Percentiles rank a stretch among this genome's conserved stretches.
Evolutionary conservation across 139 green algal genomes (phyloP).

Genomic region (Chlamydomonas urium): DNA sequence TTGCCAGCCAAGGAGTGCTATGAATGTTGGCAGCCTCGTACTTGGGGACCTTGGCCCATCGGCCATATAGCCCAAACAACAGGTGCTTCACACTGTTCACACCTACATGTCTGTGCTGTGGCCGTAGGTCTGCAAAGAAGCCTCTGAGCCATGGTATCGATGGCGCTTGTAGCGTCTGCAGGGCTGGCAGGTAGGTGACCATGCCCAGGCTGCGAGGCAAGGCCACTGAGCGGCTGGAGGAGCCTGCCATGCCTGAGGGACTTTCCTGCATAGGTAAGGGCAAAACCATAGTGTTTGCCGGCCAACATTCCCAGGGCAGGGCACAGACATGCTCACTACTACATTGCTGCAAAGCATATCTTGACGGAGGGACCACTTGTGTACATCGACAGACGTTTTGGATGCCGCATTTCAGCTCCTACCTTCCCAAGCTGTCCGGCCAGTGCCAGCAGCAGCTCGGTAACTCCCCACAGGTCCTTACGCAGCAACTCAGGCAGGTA

Average conservation of each 20-base stretch:
- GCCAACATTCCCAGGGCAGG: neutral
- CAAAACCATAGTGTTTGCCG: neutral
- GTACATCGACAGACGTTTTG: neutral
- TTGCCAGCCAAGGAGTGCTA: neutral
- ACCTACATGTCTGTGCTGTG: slow-evolving; percentile 14
- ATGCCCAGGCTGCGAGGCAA: slow-evolving; percentile 3
- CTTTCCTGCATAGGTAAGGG: neutral
- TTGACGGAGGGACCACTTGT: neutral
- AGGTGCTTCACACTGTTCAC: neutral
- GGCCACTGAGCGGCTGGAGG: neutral
- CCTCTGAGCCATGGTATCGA: slow-evolving; percentile 31
- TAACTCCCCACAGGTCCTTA: slow-evolving; percentile 1
- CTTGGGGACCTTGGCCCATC: neutral
- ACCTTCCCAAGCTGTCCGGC: slow-evolving; percentile 19
- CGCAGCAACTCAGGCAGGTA: neutral
- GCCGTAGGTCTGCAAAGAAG: slow-evolving; percentile 41
- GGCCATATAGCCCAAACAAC: neutral
- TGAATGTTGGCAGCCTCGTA: neutral
- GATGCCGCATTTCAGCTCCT: neutral
- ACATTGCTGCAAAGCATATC: neutral
- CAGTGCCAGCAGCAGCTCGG: slow-evolving; percentile 32
- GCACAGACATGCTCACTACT: neutral
- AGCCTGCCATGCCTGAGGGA: neutral
- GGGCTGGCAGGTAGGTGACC: slow-evolving; percentile 2
- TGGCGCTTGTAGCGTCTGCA: slow-evolving; percentile 20